Conservation (phyloP, 1,139 yeast species). For the Chernovozyma aurita region DNA sequence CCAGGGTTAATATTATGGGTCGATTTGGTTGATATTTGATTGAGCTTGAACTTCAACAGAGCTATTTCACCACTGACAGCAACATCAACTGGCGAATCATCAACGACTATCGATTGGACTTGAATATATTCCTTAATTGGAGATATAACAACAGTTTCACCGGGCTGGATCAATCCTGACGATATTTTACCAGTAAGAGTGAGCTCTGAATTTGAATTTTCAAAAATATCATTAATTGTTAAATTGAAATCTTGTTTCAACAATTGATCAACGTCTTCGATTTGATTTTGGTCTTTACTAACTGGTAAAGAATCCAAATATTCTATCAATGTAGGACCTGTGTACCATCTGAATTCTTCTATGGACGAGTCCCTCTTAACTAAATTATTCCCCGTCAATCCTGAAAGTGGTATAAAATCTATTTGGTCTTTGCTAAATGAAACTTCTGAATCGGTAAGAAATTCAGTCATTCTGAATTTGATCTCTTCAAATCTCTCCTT, state of each 20-base stretch:
- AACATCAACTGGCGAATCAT: conserved; percentile 25
- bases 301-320: conserved; percentile 40
- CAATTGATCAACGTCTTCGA: conserved; percentile 10
- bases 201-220: conserved; percentile 33
- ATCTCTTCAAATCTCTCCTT: conserved; percentile 62
- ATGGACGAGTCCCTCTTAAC: conserved; percentile 35
- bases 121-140: conserved; percentile 45
- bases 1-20: conserved; percentile 51
- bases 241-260: conserved; percentile 38
- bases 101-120: conserved; percentile 26
- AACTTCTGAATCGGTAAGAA: conserved; percentile 50
- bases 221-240: conserved; percentile 47
- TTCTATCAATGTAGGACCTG: conserved; percentile 61
- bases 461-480: conserved; percentile 50
- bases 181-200: conserved; percentile 68
- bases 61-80: conserved; percentile 73
- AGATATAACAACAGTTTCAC: conserved; percentile 61
- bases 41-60: conserved; percentile 51
- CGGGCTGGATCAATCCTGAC: conserved; percentile 72
- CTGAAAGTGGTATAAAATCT: conserved; percentile 79
- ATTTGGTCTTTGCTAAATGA: conserved; percentile 54
- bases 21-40: conserved; percentile 41
- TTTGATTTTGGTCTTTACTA: conserved; percentile 15
- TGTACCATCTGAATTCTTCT: conserved; percentile 51
- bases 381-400: conserved; percentile 80